Percentiles rank a stretch among this genome's conserved stretches.
phyloP scores from a whole-genome alignment of 192 early-diverging fungal genomes.

The Coemansia sp. region DNA sequence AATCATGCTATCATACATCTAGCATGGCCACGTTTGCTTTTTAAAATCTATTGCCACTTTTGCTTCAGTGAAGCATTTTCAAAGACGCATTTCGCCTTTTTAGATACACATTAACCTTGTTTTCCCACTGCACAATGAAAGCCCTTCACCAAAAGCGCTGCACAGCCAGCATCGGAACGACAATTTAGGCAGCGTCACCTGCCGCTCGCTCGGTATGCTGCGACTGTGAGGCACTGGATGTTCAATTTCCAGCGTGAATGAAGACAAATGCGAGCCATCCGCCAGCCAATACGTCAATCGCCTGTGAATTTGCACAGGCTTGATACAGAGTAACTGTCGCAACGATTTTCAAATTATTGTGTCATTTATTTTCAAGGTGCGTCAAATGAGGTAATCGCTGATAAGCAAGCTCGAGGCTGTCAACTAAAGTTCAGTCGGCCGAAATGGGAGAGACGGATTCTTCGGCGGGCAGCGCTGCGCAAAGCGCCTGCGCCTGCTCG shows the following conservation, averaged over 20 bases:
- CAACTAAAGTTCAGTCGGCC: not conserved
- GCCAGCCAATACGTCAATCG: too few species aligned
- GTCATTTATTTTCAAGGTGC: too few species aligned
- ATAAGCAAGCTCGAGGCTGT: too few species aligned
- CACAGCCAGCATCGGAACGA: not conserved
- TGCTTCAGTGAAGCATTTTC: not conserved
- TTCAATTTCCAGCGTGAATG: too few species aligned
- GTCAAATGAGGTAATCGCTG: too few species aligned
- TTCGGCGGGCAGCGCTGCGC: not conserved
- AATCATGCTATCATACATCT: too few species aligned
- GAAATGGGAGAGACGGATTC: not conserved
- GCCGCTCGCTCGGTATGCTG: too few species aligned
- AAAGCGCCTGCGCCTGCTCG: conserved; percentile 8
- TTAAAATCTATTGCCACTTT: not conserved
- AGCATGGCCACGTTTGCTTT: not conserved
- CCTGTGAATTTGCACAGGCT: too few species aligned
- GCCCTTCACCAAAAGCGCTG: not conserved
- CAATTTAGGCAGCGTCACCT: not conserved
- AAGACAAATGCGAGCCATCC: too few species aligned
- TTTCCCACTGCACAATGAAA: not conserved
- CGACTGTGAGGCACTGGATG: too few species aligned
- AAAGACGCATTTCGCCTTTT: not conserved
- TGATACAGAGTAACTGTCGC: too few species aligned
- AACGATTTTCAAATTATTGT: too few species aligned
- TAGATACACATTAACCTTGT: not conserved